Conservation (phyloP, 805 yeast genomes). For the Hyphopichia homilentoma region DNA sequence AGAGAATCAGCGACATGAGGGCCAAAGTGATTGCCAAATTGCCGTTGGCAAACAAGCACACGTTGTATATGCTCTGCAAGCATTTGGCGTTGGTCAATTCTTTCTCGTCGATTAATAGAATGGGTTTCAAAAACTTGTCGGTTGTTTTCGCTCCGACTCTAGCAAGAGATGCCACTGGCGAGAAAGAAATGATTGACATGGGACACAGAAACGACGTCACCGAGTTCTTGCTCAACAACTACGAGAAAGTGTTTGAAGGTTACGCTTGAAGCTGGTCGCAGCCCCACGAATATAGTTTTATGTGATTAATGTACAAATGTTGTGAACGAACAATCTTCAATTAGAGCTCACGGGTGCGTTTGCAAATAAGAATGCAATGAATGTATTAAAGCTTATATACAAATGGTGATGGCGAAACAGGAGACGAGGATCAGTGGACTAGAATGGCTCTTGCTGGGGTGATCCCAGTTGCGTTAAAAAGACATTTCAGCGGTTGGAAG, state of each 20-base stretch:
- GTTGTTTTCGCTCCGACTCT: constrained; percentile 95
- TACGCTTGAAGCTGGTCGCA: constrained; percentile 2
- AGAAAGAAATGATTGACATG: constrained; percentile 82
- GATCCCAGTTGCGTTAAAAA: no score
- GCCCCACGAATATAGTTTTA: not conserved
- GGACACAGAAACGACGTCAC: constrained; percentile 73
- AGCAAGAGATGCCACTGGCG: constrained; percentile 73
- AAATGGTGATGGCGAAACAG: no score
- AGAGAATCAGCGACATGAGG: constrained; percentile 40
- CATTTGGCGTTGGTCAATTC: constrained; percentile 64
- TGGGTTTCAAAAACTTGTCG: constrained; percentile 79
- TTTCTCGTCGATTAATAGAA: constrained; percentile 58
- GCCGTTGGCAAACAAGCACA: constrained; percentile 65
- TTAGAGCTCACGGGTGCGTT: no score
- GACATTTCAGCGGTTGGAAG: no score
- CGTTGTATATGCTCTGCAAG: constrained; percentile 51
- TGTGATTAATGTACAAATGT: not conserved
- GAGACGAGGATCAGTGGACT: no score
- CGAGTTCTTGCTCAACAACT: constrained; percentile 61
- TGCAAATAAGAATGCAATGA: no score
- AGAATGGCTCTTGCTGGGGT: no score
- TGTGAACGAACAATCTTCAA: no score
- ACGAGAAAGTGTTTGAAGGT: constrained; percentile 32
- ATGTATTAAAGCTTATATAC: no score
- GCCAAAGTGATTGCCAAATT: constrained; percentile 43